A percentile compares a stretch with the other conserved stretches of the same genome.
Conservation (phyloP, 352 stramenopile species). For the Thraustotheca clavata region DNA sequence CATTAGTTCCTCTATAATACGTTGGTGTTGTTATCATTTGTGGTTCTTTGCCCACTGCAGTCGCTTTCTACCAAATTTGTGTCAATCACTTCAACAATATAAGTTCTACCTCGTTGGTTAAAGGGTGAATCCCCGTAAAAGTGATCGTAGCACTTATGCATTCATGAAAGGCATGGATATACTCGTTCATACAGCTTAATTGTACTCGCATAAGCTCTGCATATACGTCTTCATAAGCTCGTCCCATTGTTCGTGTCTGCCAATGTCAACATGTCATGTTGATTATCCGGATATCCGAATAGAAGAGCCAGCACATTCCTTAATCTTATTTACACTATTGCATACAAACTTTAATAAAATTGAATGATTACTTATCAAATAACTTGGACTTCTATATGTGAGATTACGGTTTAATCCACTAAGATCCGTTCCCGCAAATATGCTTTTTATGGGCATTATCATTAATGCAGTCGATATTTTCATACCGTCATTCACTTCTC, state of each 20-base stretch:
- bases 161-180: neutral
- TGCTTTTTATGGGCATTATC: no score
- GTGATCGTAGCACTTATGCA: neutral
- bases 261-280: neutral
- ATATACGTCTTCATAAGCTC: neutral
- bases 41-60: neutral
- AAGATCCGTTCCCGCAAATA: no score
- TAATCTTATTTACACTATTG: neutral
- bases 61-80: neutral
- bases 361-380: no score
- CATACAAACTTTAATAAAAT: neutral
- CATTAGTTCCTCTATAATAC: neutral
- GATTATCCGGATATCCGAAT: neutral
- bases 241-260: neutral
- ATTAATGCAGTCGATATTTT: no score
- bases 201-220: neutral
- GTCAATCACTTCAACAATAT: neutral
- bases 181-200: neutral
- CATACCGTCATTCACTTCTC: no score
- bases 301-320: neutral
- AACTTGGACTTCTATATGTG: no score
- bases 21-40: neutral
- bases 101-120: neutral
- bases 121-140: neutral
- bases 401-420: no score